phyloP scores from a whole-genome alignment of 2,329 filamentous ascomycete genomes.

The Orbilia brochopaga region DNA sequence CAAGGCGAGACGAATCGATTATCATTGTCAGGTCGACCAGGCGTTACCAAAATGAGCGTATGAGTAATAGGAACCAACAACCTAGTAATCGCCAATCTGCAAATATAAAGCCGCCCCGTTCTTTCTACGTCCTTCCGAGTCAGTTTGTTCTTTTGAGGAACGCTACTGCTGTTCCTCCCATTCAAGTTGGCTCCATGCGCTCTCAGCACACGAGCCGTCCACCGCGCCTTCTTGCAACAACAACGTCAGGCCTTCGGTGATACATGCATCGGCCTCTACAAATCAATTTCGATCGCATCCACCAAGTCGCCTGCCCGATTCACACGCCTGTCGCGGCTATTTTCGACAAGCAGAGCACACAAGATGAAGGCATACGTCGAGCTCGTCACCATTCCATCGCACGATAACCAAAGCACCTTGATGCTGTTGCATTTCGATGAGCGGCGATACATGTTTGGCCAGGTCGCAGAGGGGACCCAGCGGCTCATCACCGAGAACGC shows the following conservation, averaged over 20 bases:
- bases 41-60: no score
- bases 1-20: not conserved
- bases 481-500: conserved; percentile 74
- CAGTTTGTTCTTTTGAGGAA: conserved; percentile 27
- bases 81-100: no score
- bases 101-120: not conserved
- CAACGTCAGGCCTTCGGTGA: conserved; percentile 21
- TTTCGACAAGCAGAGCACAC: conserved; percentile 42
- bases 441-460: conserved; percentile 84
- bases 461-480: conserved; percentile 82
- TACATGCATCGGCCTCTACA: conserved; percentile 5
- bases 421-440: conserved; percentile 80
- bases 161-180: conserved; percentile 43
- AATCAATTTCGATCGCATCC: not conserved
- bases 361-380: conserved; percentile 77
- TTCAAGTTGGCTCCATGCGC: conserved; percentile 50
- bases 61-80: no score
- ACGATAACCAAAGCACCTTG: conserved; percentile 81
- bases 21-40: not conserved
- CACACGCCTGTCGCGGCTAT: conserved; percentile 20
- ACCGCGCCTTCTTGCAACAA: conserved; percentile 25
- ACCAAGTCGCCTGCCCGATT: not conserved
- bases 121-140: conserved; percentile 5
- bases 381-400: conserved; percentile 79
- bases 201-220: conserved; percentile 39